Percentiles rank a stretch among this genome's conserved stretches.
Conservation (phyloP, 306 rosid genomes). For the Cucumis sativus region Cucumber_9930_V3 NC_026660.2:18816501-18817000, state of each 20-base stretch:
- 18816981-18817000: neutral
- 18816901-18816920: neutral
- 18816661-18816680: neutral
- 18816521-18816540: neutral
- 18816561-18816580: neutral
- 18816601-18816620: neutral
- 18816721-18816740: neutral
- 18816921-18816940: neutral
- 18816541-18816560: neutral
- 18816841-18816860: neutral
- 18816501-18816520: constrained; percentile 24
- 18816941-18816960: neutral
- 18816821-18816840: neutral
- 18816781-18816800: neutral
- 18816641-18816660: neutral
- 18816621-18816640: neutral
- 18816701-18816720: neutral
- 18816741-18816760: neutral
- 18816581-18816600: neutral
- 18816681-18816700: neutral
- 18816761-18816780: neutral
- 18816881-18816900: neutral
- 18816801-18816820: neutral
- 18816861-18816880: neutral
- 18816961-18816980: neutral